phyloP scores from a whole-genome alignment of 2,329 filamentous ascomycete species.

The Hypoxylon sp. region DNA sequence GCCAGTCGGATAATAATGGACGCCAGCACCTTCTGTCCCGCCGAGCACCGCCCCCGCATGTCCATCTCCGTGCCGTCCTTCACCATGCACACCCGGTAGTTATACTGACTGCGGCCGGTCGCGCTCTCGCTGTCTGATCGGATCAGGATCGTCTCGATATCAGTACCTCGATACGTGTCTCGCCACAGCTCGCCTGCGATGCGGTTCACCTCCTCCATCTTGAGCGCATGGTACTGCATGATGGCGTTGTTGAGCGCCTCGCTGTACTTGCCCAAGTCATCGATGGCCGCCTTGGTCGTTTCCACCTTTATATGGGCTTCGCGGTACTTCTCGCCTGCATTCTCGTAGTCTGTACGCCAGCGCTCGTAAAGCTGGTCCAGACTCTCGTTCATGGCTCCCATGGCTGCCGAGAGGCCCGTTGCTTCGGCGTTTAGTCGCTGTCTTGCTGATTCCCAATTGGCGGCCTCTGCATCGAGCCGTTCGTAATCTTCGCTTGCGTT shows the following conservation, averaged over 20 bases:
- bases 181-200: conserved; percentile 98
- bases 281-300: conserved; percentile 92
- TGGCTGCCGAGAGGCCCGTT: conserved; percentile 78
- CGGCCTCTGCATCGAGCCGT: conserved; percentile 77
- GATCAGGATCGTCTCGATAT: conserved; percentile 96
- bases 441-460: conserved; percentile 73
- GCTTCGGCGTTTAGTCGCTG: conserved; percentile 78
- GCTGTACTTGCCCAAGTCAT: conserved; percentile 86
- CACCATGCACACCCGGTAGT: conserved; percentile 98
- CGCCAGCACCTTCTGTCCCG: conserved; percentile 95
- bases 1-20: conserved; percentile 98
- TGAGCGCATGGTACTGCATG: conserved; percentile 94
- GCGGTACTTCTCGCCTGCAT: conserved; percentile 83
- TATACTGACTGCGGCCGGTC: conserved; percentile 84
- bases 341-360: conserved; percentile 87
- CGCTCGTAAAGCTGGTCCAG: conserved; percentile 78
- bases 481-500: conserved; percentile 87
- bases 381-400: conserved; percentile 88
- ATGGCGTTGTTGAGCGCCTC: conserved; percentile 93
- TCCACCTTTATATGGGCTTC: conserved; percentile 89
- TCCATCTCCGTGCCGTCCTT: conserved; percentile 99
- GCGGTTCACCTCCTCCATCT: conserved; percentile 98
- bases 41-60: conserved; percentile 97
- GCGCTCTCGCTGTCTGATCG: conserved; percentile 86
- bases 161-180: conserved; percentile 94